Evolutionary conservation across 140 eudicot species (phyloP).

Genomic region (Anethum foeniculum): DNA sequence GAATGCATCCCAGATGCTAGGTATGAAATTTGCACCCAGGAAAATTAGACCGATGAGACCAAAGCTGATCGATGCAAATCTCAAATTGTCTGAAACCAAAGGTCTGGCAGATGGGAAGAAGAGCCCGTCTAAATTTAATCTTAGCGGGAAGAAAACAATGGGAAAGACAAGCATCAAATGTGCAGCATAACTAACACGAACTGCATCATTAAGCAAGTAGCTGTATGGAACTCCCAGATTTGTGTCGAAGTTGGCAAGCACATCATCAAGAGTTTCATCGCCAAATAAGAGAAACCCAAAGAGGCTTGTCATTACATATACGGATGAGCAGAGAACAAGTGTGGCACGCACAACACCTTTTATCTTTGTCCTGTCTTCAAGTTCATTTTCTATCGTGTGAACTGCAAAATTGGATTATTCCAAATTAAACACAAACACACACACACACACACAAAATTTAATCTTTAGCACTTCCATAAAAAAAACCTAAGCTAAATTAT

Average conservation of each 20-base stretch:
- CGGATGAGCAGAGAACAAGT: slow-evolving; percentile 71
- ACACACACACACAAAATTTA: no score
- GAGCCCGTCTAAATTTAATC: slow-evolving; percentile 82
- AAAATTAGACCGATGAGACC: slow-evolving; percentile 61
- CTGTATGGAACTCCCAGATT: slow-evolving; percentile 90
- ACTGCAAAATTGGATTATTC: slow-evolving; percentile 42
- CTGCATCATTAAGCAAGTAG: slow-evolving; percentile 70
- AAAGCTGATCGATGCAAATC: slow-evolving; percentile 60
- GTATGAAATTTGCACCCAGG: slow-evolving; percentile 89
- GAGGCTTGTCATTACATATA: slow-evolving; percentile 86
- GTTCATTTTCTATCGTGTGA: slow-evolving; percentile 94
- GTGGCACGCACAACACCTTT: slow-evolving; percentile 69
- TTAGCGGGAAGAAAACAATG: slow-evolving; percentile 75
- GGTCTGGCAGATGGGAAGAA: slow-evolving; percentile 66
- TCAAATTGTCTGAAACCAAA: slow-evolving; percentile 52
- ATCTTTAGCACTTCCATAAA: neutral
- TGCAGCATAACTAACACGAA: slow-evolving; percentile 95
- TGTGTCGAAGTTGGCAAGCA: slow-evolving; percentile 86
- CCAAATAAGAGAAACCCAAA: slow-evolving; percentile 91
- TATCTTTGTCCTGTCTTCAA: slow-evolving; percentile 76
- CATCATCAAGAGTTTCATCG: slow-evolving; percentile 85
- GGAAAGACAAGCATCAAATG: slow-evolving; percentile 99
- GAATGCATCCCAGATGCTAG: slow-evolving; percentile 99
- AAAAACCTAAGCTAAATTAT: neutral
- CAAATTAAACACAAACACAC: neutral